Conservation (phyloP, 306 rosid species). For the peach (Prunus persica) region DNA sequence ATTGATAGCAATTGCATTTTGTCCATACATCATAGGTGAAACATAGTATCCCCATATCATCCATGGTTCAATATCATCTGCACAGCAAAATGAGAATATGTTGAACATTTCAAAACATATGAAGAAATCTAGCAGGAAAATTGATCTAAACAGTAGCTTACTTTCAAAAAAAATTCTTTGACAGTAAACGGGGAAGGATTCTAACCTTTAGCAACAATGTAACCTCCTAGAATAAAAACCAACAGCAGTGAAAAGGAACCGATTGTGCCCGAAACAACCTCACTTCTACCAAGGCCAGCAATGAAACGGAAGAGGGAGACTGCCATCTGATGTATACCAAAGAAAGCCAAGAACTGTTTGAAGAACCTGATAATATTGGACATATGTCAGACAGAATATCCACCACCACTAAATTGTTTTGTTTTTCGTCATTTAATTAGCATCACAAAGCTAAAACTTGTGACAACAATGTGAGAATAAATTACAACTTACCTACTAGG, state of each 20-base stretch:
- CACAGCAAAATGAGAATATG: conserved; percentile 4
- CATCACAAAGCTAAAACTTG: background rate
- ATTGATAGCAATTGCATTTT: conserved; percentile 55
- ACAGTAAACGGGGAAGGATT: background rate
- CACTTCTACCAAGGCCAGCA: conserved; percentile 54
- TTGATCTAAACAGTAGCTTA: background rate
- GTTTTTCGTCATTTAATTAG: background rate
- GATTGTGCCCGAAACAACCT: conserved; percentile 52
- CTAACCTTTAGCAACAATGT: conserved; percentile 54
- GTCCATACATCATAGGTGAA: conserved; percentile 66
- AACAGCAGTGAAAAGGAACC: conserved; percentile 52
- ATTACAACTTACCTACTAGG: conserved; percentile 43
- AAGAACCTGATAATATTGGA: conserved; percentile 42
- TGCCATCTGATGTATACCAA: conserved; percentile 66
- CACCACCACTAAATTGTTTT: too few relatives aligned
- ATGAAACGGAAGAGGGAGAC: conserved; percentile 49
- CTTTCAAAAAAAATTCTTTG: background rate
- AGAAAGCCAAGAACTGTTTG: conserved; percentile 46
- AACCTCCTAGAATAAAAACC: conserved; percentile 62
- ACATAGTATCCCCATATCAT: conserved; percentile 67
- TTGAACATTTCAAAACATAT: background rate
- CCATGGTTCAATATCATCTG: conserved; percentile 55
- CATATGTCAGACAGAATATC: background rate
- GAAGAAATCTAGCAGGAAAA: background rate
- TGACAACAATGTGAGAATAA: background rate